A percentile compares a stretch with the other conserved stretches of the same genome.
phyloP scores from a whole-genome alignment of 2,329 filamentous ascomycete genomes.

The Tolypocladium amazonense region DNA sequence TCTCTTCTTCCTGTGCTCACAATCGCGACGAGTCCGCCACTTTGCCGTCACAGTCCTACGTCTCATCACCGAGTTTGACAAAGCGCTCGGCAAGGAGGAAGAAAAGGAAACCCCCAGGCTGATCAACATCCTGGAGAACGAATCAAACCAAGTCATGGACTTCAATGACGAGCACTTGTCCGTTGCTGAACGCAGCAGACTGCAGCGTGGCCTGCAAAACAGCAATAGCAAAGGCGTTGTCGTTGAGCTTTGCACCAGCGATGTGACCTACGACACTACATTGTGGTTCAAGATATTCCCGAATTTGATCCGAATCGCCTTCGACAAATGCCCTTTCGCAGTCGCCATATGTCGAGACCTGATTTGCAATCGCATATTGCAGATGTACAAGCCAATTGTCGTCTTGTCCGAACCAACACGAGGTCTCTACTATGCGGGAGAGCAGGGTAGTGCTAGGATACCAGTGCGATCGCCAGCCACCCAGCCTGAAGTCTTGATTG shows the following conservation, averaged over 20 bases:
- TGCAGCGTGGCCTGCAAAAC: conserved; percentile 82
- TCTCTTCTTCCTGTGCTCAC: conserved; percentile 93
- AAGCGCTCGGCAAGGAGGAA: conserved; percentile 63
- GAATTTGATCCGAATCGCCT: conserved; percentile 82
- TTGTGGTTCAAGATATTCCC: conserved; percentile 98
- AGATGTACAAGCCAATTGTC: conserved; percentile 83
- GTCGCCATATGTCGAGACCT: conserved; percentile 85
- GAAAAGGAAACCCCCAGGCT: conserved; percentile 61
- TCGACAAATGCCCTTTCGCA: conserved; percentile 82
- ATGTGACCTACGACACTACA: conserved; percentile 86
- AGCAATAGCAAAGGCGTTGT: conserved; percentile 76
- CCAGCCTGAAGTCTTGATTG: conserved; percentile 78
- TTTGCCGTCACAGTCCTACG: conserved; percentile 89
- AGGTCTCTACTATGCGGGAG: conserved; percentile 52
- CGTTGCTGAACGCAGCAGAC: conserved; percentile 80
- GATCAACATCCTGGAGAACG: conserved; percentile 85
- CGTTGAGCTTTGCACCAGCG: conserved; percentile 90
- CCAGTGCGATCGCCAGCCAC: conserved; percentile 51
- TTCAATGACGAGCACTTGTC: conserved; percentile 87
- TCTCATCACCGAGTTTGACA: conserved; percentile 88
- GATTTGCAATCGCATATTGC: conserved; percentile 81
- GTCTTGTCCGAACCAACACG: conserved; percentile 64
- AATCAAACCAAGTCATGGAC: conserved; percentile 80
- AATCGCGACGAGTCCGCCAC: conserved; percentile 77
- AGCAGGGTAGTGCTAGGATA: conserved; percentile 42